Evolutionary conservation across 306 rosid genomes (phyloP).

Genomic region (Carpinus viminea): DNA sequence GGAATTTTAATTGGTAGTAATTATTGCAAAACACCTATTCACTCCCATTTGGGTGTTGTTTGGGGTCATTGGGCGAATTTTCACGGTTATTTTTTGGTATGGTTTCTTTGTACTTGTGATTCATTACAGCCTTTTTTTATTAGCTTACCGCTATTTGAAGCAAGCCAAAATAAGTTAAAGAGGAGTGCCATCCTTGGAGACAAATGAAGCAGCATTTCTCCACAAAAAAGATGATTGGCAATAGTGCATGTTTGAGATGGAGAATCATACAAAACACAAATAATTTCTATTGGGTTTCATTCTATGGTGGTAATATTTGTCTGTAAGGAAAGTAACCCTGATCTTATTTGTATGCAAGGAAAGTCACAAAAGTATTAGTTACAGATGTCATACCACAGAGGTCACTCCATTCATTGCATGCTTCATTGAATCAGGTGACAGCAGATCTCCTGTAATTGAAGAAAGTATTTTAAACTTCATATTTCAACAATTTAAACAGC

Average conservation of each 20-base stretch:
- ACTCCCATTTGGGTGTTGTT: too few relatives aligned
- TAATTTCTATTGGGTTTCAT: background rate
- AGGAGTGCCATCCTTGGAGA: background rate
- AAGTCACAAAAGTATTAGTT: background rate
- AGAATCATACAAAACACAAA: background rate
- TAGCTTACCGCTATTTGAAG: background rate
- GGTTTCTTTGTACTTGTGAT: too few relatives aligned
- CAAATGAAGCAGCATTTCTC: background rate
- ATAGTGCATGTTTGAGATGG: background rate
- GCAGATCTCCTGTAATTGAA: conserved; percentile 1
- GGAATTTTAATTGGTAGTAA: too few relatives aligned
- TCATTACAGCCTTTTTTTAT: too few relatives aligned
- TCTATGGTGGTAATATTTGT: background rate
- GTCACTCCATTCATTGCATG: conserved; percentile 2
- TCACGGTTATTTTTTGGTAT: too few relatives aligned
- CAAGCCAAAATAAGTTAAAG: background rate
- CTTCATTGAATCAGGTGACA: conserved; percentile 4
- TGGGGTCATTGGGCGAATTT: too few relatives aligned
- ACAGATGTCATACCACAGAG: conserved; percentile 1
- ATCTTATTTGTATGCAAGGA: background rate
- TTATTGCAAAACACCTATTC: too few relatives aligned
- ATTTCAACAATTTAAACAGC: background rate
- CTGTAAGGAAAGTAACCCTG: background rate
- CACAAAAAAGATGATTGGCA: background rate
- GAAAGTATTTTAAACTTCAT: background rate